Base-by-base conservation (phyloP, 2,329 filamentous ascomycete genomes). In the Paraphoma chrysanthemicola region DNA sequence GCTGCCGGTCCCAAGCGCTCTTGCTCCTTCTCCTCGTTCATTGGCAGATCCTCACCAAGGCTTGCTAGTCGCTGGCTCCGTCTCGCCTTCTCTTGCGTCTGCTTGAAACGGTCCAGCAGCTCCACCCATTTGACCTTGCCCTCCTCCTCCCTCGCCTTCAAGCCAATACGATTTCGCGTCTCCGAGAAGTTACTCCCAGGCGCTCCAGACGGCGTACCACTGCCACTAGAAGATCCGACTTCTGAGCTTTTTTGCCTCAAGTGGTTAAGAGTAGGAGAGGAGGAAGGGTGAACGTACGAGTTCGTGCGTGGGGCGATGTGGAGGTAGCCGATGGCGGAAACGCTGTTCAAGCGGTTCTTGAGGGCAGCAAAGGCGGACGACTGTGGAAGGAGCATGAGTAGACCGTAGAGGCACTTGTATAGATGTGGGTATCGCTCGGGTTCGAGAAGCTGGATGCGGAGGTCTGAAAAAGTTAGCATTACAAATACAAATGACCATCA, bases 311-410 rank as follows among this genome's bases (percentile, higher is more conserved):
- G 90, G 60, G 89, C 88, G 64, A 91, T 90, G 73, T 98, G 94
- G 59, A 99, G 82, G 76, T 97, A 96, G 43, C 94, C 95, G 74
- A 99, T 98, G 50, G 95, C 93, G 80, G 92, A 96, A 65, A 99
- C 95, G 77, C 92, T 97, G 78, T 98, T 98, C 48, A 99, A 85
- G 42, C 95, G 88, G 73, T 99, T 99, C 76, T 97, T 98, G 54
- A 99, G 83, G 2, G 95, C 94, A 29, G 93, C 95, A 79, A 99
- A 99, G 8, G 95, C 96, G 29, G 93, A 96, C 14, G 94, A 98
- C 78, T 99, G 95, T 0, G 95, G 95, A n/a, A 99, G 85, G 16
- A 99, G 88, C 95, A 99, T 99, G 52, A 99, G 83, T 44, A 99
- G 86, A 9, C 95, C 95, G 71, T 98, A 99, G 47, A 99, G 87